phyloP scores from a whole-genome alignment of 495 filamentous ascomycete genomes.

The Sabuloglossum arenarium region DNA sequence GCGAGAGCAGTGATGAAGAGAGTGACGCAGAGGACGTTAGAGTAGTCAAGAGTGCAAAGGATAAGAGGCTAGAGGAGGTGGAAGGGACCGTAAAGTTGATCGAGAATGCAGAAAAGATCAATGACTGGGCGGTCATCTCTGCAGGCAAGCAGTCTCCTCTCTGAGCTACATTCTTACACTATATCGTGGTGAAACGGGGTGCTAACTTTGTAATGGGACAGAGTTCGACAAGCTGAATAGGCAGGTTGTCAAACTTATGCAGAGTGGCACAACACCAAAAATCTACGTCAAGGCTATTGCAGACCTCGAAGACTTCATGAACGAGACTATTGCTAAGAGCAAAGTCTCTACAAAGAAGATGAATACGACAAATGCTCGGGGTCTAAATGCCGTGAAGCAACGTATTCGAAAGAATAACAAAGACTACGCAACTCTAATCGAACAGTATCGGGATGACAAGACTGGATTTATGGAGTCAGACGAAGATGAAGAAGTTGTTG shows the following conservation, averaged over 20 bases:
- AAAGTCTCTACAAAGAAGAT: conserved; percentile 96
- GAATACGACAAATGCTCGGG: conserved; percentile 87
- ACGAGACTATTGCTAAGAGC: conserved; percentile 80
- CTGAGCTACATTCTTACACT: not conserved
- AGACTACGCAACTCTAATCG: conserved; percentile 71
- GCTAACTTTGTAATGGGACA: conserved; percentile 15
- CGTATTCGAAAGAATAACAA: conserved; percentile 96
- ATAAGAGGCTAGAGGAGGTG: conserved; percentile 87
- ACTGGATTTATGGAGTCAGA: conserved; percentile 75
- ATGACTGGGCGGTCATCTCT: conserved; percentile 87
- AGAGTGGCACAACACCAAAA: conserved; percentile 62
- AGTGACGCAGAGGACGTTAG: conserved; percentile 66
- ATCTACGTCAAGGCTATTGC: conserved; percentile 81
- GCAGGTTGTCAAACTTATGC: conserved; percentile 57
- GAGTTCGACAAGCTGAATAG: conserved; percentile 97
- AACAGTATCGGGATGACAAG: conserved; percentile 66
- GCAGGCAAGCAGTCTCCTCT: conserved; percentile 39
- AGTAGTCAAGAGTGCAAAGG: conserved; percentile 87
- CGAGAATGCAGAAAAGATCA: conserved; percentile 92
- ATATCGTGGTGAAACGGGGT: not conserved
- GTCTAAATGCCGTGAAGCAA: conserved; percentile 91
- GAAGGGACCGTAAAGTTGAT: conserved; percentile 75
- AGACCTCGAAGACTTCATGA: conserved; percentile 89
- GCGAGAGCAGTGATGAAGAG: conserved; percentile 59
- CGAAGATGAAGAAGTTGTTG: conserved; percentile 41